Conservation (phyloP, 208 protist genomes). For the Leishmania lainsoni region DNA sequence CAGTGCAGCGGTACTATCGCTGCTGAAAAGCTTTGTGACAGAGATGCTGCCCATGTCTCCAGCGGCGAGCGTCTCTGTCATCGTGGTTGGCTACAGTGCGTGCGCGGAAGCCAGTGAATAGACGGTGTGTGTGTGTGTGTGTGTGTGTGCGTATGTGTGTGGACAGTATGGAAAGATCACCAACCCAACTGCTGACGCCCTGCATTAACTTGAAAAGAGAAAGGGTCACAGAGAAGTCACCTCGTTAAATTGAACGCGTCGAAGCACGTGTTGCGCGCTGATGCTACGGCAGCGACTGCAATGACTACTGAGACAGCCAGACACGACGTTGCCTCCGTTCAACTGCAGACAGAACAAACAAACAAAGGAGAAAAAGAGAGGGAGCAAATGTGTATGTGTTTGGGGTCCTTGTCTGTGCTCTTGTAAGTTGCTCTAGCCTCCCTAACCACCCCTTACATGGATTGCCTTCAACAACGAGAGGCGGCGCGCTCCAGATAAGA, state of each 20-base stretch:
- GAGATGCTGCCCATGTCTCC: conserved; percentile 19
- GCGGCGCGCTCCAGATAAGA: background rate
- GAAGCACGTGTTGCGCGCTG: background rate
- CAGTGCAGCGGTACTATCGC: conserved; percentile 64
- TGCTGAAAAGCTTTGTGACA: conserved; percentile 24
- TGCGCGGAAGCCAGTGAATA: background rate
- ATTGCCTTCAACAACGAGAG: background rate
- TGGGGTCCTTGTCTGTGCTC: background rate
- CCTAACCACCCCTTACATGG: background rate
- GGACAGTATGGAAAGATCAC: no score
- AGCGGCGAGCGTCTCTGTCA: conserved; percentile 19
- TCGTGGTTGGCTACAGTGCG: background rate
- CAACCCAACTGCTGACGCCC: background rate
- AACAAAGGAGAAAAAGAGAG: background rate
- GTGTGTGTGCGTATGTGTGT: no score
- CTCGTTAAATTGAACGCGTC: background rate
- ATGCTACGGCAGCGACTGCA: background rate
- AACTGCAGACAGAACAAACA: background rate
- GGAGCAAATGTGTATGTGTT: background rate
- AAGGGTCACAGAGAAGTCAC: background rate
- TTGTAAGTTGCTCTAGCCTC: background rate
- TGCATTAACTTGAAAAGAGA: background rate
- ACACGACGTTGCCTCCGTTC: background rate
- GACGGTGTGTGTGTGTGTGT: background rate
- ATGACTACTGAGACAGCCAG: background rate